Conservation (phyloP, 345 rosid genomes). For the Passiflora organensis region DNA sequence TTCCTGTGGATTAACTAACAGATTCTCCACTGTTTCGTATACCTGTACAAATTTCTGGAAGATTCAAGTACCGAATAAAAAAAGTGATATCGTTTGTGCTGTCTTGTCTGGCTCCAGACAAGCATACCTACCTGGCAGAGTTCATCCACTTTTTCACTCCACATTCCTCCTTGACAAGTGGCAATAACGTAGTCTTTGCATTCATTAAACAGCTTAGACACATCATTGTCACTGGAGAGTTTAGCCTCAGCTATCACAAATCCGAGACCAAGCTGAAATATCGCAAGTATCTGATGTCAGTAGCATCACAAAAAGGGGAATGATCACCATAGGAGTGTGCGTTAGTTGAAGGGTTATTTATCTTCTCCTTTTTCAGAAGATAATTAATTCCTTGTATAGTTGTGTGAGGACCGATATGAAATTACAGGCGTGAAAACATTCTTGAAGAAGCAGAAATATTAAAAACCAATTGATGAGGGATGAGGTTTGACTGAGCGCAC, state of each 20-base stretch:
- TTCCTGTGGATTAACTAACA: conserved; percentile 69
- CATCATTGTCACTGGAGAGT: conserved; percentile 42
- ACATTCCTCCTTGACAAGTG: conserved; percentile 54
- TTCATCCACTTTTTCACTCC: conserved; percentile 68
- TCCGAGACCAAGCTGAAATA: conserved; percentile 63
- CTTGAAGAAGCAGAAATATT: too few species aligned
- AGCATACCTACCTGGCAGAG: conserved; percentile 66
- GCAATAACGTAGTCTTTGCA: conserved; percentile 76
- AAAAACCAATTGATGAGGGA: too few species aligned
- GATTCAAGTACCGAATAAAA: too few species aligned
- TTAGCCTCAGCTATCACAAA: conserved; percentile 57
- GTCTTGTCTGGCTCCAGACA: too few species aligned
- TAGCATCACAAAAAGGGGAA: conserved; percentile 12
- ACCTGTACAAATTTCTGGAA: conserved; percentile 34
- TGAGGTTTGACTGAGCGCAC: too few species aligned
- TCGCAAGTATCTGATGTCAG: conserved; percentile 12
- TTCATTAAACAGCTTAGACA: conserved; percentile 66
- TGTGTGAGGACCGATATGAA: too few species aligned
- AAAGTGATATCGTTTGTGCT: too few species aligned
- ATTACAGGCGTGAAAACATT: too few species aligned
- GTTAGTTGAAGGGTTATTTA: too few species aligned
- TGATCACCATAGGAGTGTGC: neutral
- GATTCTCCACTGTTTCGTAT: conserved; percentile 77
- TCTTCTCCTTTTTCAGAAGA: too few species aligned
- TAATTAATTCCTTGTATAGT: too few species aligned